phyloP scores from a whole-genome alignment of 108 stramenopile species.

The Pseudonitzschia pungens region DNA sequence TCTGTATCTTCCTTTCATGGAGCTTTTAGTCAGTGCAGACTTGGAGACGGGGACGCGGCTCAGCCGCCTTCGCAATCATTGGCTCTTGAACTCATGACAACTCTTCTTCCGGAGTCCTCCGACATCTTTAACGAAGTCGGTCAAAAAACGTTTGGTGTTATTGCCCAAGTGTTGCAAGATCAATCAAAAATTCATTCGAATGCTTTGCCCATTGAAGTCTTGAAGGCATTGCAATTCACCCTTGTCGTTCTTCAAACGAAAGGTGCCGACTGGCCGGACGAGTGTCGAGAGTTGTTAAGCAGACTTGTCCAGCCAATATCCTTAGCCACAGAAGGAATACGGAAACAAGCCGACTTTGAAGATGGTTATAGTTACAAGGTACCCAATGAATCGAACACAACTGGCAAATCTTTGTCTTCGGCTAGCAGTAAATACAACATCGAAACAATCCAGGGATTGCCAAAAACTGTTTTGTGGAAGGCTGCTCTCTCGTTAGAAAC shows the following conservation, averaged over 20 bases:
- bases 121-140: slow-evolving; percentile 27
- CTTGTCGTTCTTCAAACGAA: slow-evolving; percentile 41
- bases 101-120: slow-evolving; percentile 26
- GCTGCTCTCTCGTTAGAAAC: slow-evolving; percentile 69
- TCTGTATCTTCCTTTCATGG: slow-evolving; percentile 26
- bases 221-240: slow-evolving; percentile 34
- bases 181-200: slow-evolving; percentile 20
- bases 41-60: slow-evolving; percentile 29
- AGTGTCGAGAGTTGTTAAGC: slow-evolving; percentile 46
- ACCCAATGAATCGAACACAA: background rate
- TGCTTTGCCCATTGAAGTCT: slow-evolving; percentile 21
- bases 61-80: slow-evolving; percentile 42
- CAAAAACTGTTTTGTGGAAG: slow-evolving; percentile 65
- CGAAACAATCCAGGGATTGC: slow-evolving; percentile 31
- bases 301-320: slow-evolving; percentile 43
- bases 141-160: slow-evolving; percentile 34
- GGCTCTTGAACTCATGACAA: slow-evolving; percentile 41
- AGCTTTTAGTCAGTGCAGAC: slow-evolving; percentile 42
- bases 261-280: slow-evolving; percentile 26
- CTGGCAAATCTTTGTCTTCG: slow-evolving; percentile 21
- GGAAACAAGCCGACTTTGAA: slow-evolving; percentile 81
- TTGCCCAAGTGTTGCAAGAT: slow-evolving; percentile 27
- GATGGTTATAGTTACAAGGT: slow-evolving; percentile 60
- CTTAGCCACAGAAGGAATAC: slow-evolving; percentile 70
- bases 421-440: slow-evolving; percentile 22